Evolutionary conservation across 495 filamentous ascomycete species (phyloP), one percentile per base, ranked within the genome.

Genomic region (Tuber calosporum): DNA sequence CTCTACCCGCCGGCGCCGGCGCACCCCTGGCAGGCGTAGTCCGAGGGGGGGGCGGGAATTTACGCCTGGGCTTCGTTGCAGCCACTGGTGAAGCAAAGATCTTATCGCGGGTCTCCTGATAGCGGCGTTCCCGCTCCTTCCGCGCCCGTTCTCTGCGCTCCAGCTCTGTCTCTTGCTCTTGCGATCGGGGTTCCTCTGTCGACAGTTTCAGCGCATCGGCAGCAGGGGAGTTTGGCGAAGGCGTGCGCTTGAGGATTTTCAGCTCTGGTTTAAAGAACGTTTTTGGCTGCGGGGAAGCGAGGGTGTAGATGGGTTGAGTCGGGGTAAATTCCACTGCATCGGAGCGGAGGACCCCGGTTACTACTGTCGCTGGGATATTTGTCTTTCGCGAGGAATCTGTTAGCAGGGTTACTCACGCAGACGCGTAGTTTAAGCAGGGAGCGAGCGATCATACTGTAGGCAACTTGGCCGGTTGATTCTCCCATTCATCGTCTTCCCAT

Each of bases 401-500:
- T 71, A 76, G 74, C 53, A 34, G 66, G 41, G 53, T 6, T 39
- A 20, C 34, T 68, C 22, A 20, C 36, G 67, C 37, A 36, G 9
- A 48, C 20, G 26, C 20, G 72, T 34, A 40, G 42, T 36, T 72
- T 15, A 67, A 67, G 26, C n/a, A n/a, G n/a, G 70, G 7, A 42
- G 45, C 2, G 39, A 45, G 34, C 62, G 38, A 4, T 45, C 30
- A 66, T 36, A n/a, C 41, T 5, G 17, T 43, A 20, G 7, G 20
- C 69, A 77, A 74, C 30, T 73, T 70, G 66, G 75, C 48, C 53
- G 36, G 66, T 17, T 62, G 53, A 17, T 43, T 73, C n/a, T 74
- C 68, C 79, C 79, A 81, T n/a, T 81, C 79, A 71, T 81, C 79
- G 30, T 80, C 75, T 40, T 80, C 79, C 79, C 79, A 81, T 67